Conservation (phyloP, 2,329 filamentous ascomycete genomes). For the Didymella keratinophila region DNA sequence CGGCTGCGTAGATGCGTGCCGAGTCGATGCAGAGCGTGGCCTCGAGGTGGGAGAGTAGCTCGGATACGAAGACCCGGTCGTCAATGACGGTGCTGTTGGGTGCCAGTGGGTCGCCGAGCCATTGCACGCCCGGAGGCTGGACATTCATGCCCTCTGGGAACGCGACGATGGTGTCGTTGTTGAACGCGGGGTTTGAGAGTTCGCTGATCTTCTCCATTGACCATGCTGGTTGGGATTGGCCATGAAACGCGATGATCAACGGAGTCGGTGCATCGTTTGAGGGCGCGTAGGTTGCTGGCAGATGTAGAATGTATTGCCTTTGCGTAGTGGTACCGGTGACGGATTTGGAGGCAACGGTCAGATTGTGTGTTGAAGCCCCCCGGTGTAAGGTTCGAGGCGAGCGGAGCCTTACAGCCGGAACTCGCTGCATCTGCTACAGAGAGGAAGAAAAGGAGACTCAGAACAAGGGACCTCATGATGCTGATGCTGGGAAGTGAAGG, state of each 20-base stretch:
- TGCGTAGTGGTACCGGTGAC: slow-evolving; percentile 26
- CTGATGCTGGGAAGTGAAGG: not conserved
- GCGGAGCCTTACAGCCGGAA: slow-evolving; percentile 24
- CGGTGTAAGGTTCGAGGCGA: slow-evolving; percentile 24
- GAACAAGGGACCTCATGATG: not conserved
- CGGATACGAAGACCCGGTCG: slow-evolving; percentile 55
- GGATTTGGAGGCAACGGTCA: slow-evolving; percentile 29
- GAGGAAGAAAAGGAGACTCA: not conserved
- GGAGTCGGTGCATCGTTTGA: slow-evolving; percentile 26
- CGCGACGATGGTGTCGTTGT: slow-evolving; percentile 27
- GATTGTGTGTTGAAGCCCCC: slow-evolving; percentile 28
- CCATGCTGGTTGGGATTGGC: slow-evolving; percentile 28
- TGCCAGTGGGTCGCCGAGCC: slow-evolving; percentile 54
- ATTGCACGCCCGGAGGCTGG: slow-evolving; percentile 36
- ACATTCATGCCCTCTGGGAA: slow-evolving; percentile 34
- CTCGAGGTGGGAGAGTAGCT: slow-evolving; percentile 51
- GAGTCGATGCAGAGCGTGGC: slow-evolving; percentile 55
- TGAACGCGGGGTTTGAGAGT: slow-evolving; percentile 31
- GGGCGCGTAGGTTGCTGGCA: slow-evolving; percentile 25
- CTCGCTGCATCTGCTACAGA: slow-evolving; percentile 17
- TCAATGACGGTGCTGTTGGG: slow-evolving; percentile 45
- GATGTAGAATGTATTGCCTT: slow-evolving; percentile 28
- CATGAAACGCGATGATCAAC: slow-evolving; percentile 33
- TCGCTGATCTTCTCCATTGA: slow-evolving; percentile 32
- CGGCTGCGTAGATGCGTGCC: slow-evolving; percentile 54